phyloP scores from a whole-genome alignment of 2,329 filamentous ascomycete genomes.

The Fusarium armeniacum region DNA sequence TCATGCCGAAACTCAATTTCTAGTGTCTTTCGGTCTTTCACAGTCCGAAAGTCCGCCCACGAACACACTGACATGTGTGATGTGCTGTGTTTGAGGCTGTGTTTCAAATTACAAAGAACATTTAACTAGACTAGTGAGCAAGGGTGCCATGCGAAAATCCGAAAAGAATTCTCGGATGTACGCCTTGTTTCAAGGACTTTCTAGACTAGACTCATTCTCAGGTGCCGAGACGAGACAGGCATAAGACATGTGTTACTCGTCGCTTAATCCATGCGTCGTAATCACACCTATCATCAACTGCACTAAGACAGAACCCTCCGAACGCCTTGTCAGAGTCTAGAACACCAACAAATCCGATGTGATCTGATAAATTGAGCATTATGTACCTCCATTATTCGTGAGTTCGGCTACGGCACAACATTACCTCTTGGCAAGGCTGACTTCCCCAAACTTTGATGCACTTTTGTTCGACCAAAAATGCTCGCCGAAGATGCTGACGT shows the following conservation, averaged over 20 bases:
- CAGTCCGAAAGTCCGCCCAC: background rate
- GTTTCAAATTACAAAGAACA: conserved; percentile 2
- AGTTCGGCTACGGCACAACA: background rate
- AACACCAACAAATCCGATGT: background rate
- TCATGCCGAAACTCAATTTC: conserved; percentile 6
- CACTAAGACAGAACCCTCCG: background rate
- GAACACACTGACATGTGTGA: background rate
- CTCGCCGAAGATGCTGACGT: background rate
- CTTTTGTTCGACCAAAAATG: background rate
- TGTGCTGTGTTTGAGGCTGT: conserved; percentile 2
- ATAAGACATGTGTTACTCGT: background rate
- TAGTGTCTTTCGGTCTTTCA: background rate
- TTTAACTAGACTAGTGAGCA: background rate
- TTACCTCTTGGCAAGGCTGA: background rate
- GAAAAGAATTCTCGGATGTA: background rate
- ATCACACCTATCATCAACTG: background rate
- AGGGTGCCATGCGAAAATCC: too few species aligned
- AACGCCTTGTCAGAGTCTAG: background rate
- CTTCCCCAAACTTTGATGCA: background rate
- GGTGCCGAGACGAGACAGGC: background rate
- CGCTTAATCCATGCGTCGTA: background rate
- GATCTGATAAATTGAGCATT: background rate
- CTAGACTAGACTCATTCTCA: background rate
- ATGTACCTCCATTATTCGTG: background rate
- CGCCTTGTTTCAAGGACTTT: background rate